Conservation (phyloP, 2,329 filamentous ascomycete genomes). For the Beauveria sp. region DNA sequence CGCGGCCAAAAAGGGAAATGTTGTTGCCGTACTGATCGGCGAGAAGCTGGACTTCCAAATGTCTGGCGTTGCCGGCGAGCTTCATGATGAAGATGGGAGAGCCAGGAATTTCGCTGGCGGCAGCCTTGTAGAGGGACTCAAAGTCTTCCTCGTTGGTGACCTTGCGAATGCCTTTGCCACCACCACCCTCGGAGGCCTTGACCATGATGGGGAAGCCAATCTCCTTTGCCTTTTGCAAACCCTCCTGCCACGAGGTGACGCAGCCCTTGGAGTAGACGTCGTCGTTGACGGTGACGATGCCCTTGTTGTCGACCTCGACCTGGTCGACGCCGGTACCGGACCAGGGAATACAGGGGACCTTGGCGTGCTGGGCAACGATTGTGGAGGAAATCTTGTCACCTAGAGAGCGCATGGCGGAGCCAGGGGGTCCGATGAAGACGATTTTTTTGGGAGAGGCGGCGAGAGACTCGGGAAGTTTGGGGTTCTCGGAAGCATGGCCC, state of each 20-base stretch:
- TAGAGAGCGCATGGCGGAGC: constrained; percentile 96
- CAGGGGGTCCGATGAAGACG: constrained; percentile 98
- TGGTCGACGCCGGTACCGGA: constrained; percentile 85
- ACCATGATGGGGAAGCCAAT: constrained; percentile 99
- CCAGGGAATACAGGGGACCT: constrained; percentile 98
- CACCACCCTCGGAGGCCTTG: constrained; percentile 98
- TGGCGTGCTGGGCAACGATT: constrained; percentile 94
- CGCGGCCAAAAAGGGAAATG: constrained; percentile 96
- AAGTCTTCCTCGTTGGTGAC: constrained; percentile 81
- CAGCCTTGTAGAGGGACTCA: constrained; percentile 83
- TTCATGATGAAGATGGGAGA: constrained; percentile 99
- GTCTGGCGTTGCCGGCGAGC: constrained; percentile 88
- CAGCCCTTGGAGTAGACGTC: constrained; percentile 84
- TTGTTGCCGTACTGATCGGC: constrained; percentile 99
- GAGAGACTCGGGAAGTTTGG: constrained; percentile 90
- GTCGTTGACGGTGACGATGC: constrained; percentile 88
- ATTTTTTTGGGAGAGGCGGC: constrained; percentile 97
- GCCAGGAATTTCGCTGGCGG: constrained; percentile 90
- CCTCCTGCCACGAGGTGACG: constrained; percentile 82
- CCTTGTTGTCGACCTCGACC: constrained; percentile 69
- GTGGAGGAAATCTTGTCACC: constrained; percentile 99
- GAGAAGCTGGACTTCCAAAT: constrained; percentile 97
- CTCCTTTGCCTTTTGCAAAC: constrained; percentile 72
- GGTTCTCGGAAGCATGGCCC: constrained; percentile 98
- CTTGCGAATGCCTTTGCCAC: constrained; percentile 98